phyloP scores from a whole-genome alignment of 2,329 filamentous ascomycete genomes.

The Cladosporium sp. region DNA sequence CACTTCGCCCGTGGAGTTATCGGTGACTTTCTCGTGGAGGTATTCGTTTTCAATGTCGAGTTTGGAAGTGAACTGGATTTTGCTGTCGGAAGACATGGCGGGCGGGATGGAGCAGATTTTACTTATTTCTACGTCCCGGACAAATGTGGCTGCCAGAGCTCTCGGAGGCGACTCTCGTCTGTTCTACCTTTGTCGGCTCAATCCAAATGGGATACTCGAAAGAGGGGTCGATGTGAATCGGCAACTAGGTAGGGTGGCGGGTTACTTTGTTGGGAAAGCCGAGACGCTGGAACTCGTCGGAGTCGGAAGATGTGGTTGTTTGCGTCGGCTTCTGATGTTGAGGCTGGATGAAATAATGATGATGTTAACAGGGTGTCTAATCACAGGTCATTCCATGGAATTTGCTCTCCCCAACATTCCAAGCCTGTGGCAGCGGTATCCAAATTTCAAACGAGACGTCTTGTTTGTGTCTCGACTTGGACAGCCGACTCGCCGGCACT shows the following conservation, averaged over 20 bases:
- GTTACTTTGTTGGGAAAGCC: constrained; percentile 3
- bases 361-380: not conserved
- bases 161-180: not conserved
- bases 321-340: not conserved
- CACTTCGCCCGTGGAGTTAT: constrained; percentile 33
- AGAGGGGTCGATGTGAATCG: constrained; percentile 7
- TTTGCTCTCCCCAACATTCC: no score
- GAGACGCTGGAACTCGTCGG: not conserved
- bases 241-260: not conserved
- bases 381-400: no score
- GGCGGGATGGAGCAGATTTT: not conserved
- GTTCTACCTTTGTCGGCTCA: not conserved
- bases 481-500: no score
- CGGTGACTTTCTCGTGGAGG: constrained; percentile 34
- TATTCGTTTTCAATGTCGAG: constrained; percentile 38
- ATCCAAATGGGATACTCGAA: constrained; percentile 10
- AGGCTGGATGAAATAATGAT: not conserved
- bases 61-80: constrained; percentile 36
- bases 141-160: constrained; percentile 3
- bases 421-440: no score
- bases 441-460: no score
- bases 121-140: not conserved
- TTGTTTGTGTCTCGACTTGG: no score
- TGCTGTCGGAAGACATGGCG: constrained; percentile 10
- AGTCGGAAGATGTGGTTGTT: not conserved